A percentile compares a stretch with the other conserved stretches of the same genome.
phyloP scores from a whole-genome alignment of 2,329 filamentous ascomycete species.

The Colletotrichum truncatum region DNA sequence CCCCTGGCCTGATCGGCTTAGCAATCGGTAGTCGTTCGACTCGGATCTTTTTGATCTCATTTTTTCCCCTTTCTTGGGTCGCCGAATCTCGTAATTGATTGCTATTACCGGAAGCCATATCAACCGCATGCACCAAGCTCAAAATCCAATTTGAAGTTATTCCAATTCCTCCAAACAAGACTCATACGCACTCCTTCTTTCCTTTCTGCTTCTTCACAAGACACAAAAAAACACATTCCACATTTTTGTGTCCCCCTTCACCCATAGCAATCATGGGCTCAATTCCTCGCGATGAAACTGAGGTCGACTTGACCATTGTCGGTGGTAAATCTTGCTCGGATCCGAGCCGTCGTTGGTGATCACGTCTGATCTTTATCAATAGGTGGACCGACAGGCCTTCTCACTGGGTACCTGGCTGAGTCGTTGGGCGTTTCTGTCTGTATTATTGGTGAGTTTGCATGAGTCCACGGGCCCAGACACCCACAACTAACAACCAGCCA shows the following conservation, averaged over 20 bases:
- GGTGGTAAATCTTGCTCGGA: slow-evolving; percentile 39
- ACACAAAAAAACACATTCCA: not conserved
- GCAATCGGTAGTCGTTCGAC: slow-evolving; percentile 6
- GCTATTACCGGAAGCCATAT: not conserved
- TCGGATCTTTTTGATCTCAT: not conserved
- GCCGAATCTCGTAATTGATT: not conserved
- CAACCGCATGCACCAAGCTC: not conserved
- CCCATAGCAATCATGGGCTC: slow-evolving; percentile 17
- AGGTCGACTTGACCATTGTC: slow-evolving; percentile 47
- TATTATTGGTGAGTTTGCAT: slow-evolving; percentile 43
- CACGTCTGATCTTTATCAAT: not conserved
- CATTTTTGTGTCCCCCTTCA: too few relatives aligned
- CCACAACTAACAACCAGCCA: slow-evolving; percentile 26
- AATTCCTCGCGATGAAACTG: slow-evolving; percentile 22
- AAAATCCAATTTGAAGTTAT: not conserved
- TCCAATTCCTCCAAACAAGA: not conserved
- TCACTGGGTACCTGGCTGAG: slow-evolving; percentile 53
- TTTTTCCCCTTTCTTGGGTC: not conserved
- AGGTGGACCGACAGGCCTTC: slow-evolving; percentile 56
- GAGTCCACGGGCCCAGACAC: not conserved
- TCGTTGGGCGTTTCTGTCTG: slow-evolving; percentile 50
- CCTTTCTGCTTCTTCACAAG: not conserved
- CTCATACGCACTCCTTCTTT: not conserved
- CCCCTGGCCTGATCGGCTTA: slow-evolving; percentile 10
- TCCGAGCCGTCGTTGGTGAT: slow-evolving; percentile 16